Evolutionary conservation across 352 stramenopile genomes (phyloP).

Genomic region (Pythium dissimile): DNA sequence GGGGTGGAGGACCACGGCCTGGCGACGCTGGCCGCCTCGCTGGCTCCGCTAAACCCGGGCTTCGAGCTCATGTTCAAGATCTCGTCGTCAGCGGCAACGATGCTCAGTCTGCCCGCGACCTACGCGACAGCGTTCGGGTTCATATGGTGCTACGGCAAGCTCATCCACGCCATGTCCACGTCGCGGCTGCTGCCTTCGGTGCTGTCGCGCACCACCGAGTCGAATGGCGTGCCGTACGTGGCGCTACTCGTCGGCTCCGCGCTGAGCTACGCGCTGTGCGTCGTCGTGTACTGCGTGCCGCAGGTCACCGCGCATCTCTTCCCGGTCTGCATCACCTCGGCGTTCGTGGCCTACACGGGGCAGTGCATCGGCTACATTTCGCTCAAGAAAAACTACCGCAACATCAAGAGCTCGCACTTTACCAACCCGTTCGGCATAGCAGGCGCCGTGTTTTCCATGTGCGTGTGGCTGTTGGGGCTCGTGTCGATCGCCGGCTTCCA

Average conservation of each 20-base stretch:
- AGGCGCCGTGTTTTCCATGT: slow-evolving; percentile 14
- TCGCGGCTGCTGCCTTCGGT: slow-evolving; percentile 20
- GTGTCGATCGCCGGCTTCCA: slow-evolving; percentile 15
- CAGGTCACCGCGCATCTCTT: slow-evolving; percentile 11
- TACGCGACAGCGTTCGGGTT: slow-evolving; percentile 33
- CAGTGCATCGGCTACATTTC: slow-evolving; percentile 34
- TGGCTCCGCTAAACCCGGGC: slow-evolving; percentile 1
- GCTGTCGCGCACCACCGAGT: neutral
- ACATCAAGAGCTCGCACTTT: slow-evolving; percentile 17
- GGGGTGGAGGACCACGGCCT: too few relatives aligned
- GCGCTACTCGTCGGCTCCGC: slow-evolving; percentile 3
- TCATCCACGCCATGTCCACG: slow-evolving; percentile 26
- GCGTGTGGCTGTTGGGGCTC: slow-evolving; percentile 12
- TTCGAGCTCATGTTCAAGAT: slow-evolving; percentile 18
- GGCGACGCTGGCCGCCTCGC: neutral
- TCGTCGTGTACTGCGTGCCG: slow-evolving; percentile 18
- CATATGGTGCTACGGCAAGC: slow-evolving; percentile 27
- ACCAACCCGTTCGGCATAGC: slow-evolving; percentile 15
- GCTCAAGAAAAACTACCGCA: slow-evolving; percentile 19
- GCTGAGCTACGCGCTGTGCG: slow-evolving; percentile 20
- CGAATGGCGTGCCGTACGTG: slow-evolving; percentile 16
- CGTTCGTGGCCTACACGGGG: slow-evolving; percentile 21
- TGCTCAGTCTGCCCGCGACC: slow-evolving; percentile 28
- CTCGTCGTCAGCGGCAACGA: slow-evolving; percentile 2
- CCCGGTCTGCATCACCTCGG: slow-evolving; percentile 16